Conservation (phyloP, 1,284 basidiomycete genomes). For the Ceratobasidium theobromae region DNA sequence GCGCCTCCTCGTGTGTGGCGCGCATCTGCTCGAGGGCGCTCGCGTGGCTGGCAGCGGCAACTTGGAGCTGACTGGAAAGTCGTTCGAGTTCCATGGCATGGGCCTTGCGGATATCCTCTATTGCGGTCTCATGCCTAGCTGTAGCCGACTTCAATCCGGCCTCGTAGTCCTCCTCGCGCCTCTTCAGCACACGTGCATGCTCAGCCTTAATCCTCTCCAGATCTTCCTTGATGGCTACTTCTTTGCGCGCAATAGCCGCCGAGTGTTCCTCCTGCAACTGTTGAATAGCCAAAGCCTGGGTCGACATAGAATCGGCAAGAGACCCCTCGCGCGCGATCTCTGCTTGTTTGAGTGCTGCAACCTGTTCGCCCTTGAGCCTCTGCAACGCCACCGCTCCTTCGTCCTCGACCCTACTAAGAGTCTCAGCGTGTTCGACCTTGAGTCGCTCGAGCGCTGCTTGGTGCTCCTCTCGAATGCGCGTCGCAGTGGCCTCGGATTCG, state of each 20-base stretch:
- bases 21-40: constrained; percentile 6
- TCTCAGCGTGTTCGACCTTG: constrained; percentile 34
- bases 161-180: constrained; percentile 50
- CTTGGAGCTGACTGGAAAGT: constrained; percentile 8
- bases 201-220: constrained; percentile 36
- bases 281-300: constrained; percentile 34
- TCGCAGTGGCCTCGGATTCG: constrained; percentile 5
- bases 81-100: constrained; percentile 6
- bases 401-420: constrained; percentile 26
- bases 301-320: constrained; percentile 63
- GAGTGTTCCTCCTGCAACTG: constrained; percentile 39
- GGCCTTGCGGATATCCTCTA: constrained; percentile 26
- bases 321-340: constrained; percentile 74
- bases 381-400: constrained; percentile 34
- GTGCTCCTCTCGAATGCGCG: constrained; percentile 35
- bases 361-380: constrained; percentile 34
- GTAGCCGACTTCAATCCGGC: constrained; percentile 46
- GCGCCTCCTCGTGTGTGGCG: constrained; percentile 11
- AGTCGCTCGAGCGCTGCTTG: constrained; percentile 59
- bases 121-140: constrained; percentile 22
- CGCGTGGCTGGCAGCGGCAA: constrained; percentile 15
- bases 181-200: constrained; percentile 28
- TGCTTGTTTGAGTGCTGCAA: constrained; percentile 53
- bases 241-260: constrained; percentile 35
- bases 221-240: constrained; percentile 34